Conservation (phyloP, 2,329 filamentous ascomycete genomes). For the Alternaria consortialis region DNA sequence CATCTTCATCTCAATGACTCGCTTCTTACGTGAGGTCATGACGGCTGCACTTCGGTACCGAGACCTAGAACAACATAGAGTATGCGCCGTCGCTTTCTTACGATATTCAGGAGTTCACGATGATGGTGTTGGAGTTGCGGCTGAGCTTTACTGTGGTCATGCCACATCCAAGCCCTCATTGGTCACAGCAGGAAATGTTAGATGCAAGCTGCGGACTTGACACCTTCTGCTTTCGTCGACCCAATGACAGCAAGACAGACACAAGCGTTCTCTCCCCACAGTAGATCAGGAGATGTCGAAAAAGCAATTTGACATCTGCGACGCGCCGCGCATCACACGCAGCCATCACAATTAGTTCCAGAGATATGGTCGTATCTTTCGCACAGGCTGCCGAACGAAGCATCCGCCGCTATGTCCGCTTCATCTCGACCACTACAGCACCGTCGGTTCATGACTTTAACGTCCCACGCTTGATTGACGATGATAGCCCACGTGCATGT, state of each 20-base stretch:
- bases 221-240: conserved; percentile 28
- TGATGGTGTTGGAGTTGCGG: conserved; percentile 17
- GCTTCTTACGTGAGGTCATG: conserved; percentile 6
- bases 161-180: conserved; percentile 17
- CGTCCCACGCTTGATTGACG: conserved; percentile 26
- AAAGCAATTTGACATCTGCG: conserved; percentile 6
- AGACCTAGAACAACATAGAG: conserved; percentile 13
- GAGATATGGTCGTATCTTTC: neutral
- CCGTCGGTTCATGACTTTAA: conserved; percentile 15
- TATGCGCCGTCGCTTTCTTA: conserved; percentile 4
- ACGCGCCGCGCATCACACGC: conserved; percentile 5
- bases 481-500: conserved; percentile 32
- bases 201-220: conserved; percentile 16
- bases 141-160: conserved; percentile 14
- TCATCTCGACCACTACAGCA: neutral
- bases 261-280: conserved; percentile 5
- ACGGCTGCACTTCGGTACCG: conserved; percentile 7
- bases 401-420: conserved; percentile 6
- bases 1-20: conserved; percentile 12
- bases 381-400: neutral
- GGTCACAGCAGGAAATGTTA: conserved; percentile 12
- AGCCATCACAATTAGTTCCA: neutral
- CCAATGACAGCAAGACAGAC: conserved; percentile 12
- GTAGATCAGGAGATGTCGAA: conserved; percentile 9
- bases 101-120: conserved; percentile 11